Conservation (phyloP, 148 eudicot genomes). For the Silene latifolia region DNA sequence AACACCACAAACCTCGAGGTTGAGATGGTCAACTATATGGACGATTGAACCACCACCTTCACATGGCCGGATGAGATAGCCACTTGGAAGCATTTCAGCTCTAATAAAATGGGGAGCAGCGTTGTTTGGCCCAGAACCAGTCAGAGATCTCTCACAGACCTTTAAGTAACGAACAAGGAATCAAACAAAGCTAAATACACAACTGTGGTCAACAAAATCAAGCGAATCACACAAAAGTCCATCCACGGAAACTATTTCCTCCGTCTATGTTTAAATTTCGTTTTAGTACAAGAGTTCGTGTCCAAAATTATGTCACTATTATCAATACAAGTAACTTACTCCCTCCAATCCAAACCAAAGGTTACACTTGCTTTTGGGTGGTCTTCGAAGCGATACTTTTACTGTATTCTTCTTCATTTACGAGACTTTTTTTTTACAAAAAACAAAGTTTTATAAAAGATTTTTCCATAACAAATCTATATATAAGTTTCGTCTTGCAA, state of each 20-base stretch:
- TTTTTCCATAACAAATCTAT: too few species aligned
- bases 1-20: slow-evolving; percentile 62
- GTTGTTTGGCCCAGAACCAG: slow-evolving; percentile 82
- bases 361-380: too few species aligned
- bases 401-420: too few species aligned
- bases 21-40: slow-evolving; percentile 89
- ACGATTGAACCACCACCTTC: slow-evolving; percentile 96
- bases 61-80: slow-evolving; percentile 89
- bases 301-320: too few species aligned
- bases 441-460: too few species aligned
- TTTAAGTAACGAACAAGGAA: slow-evolving; percentile 27
- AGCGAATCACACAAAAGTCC: neutral
- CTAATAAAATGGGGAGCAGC: slow-evolving; percentile 76
- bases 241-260: neutral
- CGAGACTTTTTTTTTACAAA: too few species aligned
- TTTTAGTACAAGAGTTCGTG: too few species aligned
- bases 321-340: too few species aligned
- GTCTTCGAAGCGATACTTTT: too few species aligned
- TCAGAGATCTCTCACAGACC: slow-evolving; percentile 96
- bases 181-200: neutral
- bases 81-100: slow-evolving; percentile 94
- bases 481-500: too few species aligned
- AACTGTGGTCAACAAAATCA: neutral
- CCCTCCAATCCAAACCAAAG: too few species aligned
- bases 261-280: too few species aligned